A percentile compares a stretch with the other conserved stretches of the same genome.
Conservation (phyloP, 2,329 filamentous ascomycete genomes). For the Aspergillus spinulosporus region DNA sequence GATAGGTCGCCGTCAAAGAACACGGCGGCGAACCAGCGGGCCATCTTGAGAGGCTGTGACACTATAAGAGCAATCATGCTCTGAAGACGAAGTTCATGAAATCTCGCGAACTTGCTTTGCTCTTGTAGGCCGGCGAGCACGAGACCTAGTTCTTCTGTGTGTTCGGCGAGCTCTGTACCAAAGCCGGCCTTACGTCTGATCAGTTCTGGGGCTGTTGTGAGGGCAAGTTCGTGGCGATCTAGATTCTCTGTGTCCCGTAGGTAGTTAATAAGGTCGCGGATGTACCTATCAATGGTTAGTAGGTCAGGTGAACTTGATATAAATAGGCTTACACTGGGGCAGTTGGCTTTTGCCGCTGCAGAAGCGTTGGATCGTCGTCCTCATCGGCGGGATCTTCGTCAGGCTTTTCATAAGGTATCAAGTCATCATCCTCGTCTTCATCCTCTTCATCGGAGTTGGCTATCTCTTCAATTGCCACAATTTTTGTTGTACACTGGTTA, state of each 20-base stretch:
- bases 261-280: slow-evolving; percentile 77
- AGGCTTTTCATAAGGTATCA: slow-evolving; percentile 79
- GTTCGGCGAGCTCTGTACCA: slow-evolving; percentile 82
- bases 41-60: slow-evolving; percentile 74
- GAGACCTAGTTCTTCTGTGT: slow-evolving; percentile 76
- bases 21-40: slow-evolving; percentile 76
- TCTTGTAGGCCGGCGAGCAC: slow-evolving; percentile 79
- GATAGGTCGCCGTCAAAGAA: slow-evolving; percentile 95
- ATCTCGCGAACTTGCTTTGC: slow-evolving; percentile 76
- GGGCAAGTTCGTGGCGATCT: slow-evolving; percentile 77
- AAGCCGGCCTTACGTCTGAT: slow-evolving; percentile 88
- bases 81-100: slow-evolving; percentile 73
- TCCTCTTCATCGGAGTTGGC: slow-evolving; percentile 55
- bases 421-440: slow-evolving; percentile 63
- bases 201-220: slow-evolving; percentile 72
- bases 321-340: slow-evolving; percentile 66
- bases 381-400: slow-evolving; percentile 88
- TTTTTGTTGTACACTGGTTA: slow-evolving; percentile 33
- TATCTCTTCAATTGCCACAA: slow-evolving; percentile 64
- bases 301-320: background rate
- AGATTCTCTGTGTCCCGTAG: slow-evolving; percentile 80
- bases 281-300: slow-evolving; percentile 56
- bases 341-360: slow-evolving; percentile 77
- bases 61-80: slow-evolving; percentile 79
- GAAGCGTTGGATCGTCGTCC: slow-evolving; percentile 85